These are phyloP conservation scores for Cinnamomum micranthum DNA, from an alignment of 164 flowering plant genomes.

Conservation along the genomic window DNA sequence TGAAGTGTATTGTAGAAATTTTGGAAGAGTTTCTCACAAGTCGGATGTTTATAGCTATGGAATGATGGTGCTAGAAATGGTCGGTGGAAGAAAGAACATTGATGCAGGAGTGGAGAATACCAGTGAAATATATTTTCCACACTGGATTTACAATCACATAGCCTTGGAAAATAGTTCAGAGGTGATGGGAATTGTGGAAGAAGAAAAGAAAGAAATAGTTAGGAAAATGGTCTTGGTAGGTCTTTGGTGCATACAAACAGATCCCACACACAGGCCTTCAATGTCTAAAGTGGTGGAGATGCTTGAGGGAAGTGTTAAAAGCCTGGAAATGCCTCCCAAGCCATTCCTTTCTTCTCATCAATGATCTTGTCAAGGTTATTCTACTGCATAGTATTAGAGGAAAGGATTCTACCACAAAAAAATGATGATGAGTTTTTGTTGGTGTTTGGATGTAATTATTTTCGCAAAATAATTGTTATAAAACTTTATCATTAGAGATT, in stretches of 20 bases:
- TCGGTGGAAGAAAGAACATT: slow-evolving; percentile 1
- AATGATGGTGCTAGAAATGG: slow-evolving; percentile 7
- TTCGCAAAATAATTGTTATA: too few relatives aligned
- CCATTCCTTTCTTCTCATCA: slow-evolving; percentile 1
- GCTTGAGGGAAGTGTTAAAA: slow-evolving; percentile 1
- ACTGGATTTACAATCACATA: slow-evolving; percentile 2
- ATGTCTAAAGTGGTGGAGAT: slow-evolving; percentile 1
- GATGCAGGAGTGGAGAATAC: neutral
- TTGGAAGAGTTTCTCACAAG: slow-evolving; percentile 6
- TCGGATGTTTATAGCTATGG: slow-evolving; percentile 9
- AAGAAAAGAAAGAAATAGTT: neutral
- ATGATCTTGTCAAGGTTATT: too few relatives aligned
- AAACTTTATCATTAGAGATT: too few relatives aligned
- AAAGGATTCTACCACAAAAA: too few relatives aligned
- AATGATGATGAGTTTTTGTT: too few relatives aligned
- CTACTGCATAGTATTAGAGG: too few relatives aligned
- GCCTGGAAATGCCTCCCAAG: slow-evolving; percentile 6
- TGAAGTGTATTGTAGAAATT: slow-evolving; percentile 5
- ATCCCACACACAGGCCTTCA: neutral
- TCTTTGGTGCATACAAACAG: slow-evolving; percentile 8
- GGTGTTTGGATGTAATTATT: too few relatives aligned
- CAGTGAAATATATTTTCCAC: slow-evolving; percentile 7
- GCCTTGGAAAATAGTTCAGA: neutral
- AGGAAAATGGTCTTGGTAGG: slow-evolving; percentile 5
- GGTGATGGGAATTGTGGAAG: neutral